Percentiles rank a stretch among this genome's conserved stretches.
phyloP scores from a whole-genome alignment of 2,329 filamentous ascomycete species.

The Microsporum ferrugineum region DNA sequence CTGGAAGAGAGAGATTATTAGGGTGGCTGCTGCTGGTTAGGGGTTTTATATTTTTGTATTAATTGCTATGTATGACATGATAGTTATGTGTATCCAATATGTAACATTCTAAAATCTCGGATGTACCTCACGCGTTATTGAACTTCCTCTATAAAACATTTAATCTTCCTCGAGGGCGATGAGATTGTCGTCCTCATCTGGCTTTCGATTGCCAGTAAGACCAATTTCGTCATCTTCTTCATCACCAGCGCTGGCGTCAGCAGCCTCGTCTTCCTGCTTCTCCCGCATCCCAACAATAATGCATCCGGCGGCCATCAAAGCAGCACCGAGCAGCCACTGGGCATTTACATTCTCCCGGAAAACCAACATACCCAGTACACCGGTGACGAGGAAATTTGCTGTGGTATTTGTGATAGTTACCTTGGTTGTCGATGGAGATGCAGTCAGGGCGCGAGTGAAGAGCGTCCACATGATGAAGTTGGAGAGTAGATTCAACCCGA shows the following conservation, averaged over 20 bases:
- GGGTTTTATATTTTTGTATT: background rate
- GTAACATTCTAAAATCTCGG: background rate
- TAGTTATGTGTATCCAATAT: background rate
- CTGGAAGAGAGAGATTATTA: constrained; percentile 29
- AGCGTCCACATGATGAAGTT: constrained; percentile 55
- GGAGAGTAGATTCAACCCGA: constrained; percentile 50
- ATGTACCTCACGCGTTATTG: background rate
- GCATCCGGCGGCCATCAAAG: constrained; percentile 48
- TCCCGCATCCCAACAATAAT: constrained; percentile 53
- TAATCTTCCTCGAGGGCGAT: constrained; percentile 1
- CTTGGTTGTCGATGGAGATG: constrained; percentile 49
- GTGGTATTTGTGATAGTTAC: constrained; percentile 54
- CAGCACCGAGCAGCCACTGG: constrained; percentile 52
- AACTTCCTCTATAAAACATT: background rate
- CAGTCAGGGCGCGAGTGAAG: constrained; percentile 51
- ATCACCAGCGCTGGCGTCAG: constrained; percentile 8
- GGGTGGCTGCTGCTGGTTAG: background rate
- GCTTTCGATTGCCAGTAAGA: constrained; percentile 6
- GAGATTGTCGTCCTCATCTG: constrained; percentile 7
- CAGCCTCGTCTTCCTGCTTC: constrained; percentile 23
- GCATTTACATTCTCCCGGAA: constrained; percentile 46
- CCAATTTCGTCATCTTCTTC: constrained; percentile 2
- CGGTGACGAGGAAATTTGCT: constrained; percentile 53
- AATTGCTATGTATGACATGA: background rate
- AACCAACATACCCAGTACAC: constrained; percentile 46